Evolutionary conservation across 345 rosid species (phyloP), one percentile per base, ranked within the genome.

Genomic region (Citrus inodora): DNA sequence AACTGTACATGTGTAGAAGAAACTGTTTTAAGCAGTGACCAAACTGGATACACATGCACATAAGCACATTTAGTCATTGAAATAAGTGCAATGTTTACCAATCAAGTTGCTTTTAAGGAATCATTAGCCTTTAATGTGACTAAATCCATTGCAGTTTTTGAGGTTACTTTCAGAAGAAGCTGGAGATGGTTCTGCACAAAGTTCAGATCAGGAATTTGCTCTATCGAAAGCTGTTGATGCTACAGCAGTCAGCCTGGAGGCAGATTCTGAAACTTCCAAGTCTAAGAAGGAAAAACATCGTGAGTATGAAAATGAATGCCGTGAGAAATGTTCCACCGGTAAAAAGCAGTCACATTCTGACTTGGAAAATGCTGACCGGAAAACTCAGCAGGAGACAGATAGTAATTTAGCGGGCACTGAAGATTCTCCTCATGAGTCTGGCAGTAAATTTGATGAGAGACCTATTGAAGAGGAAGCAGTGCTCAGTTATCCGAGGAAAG

Each of bases 151-250:
- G 62, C 83, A 95, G 97, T 93, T 88, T 79, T 72, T 90, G 86
- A 92, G 98, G 86, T 82, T 95, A 75, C 89, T 95, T 9, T 75
- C 94, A n/a, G 97, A 93, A 86, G 96, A 91, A 73, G 75, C 85
- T 0, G 87, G 85, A 76, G 95, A 85, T 30, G 75, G 74, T 80
- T 81, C 92, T 83, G 70, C 78, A 2, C 86, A 89, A 78, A 83
- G 76, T 80, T 71, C 82, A 75, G 93, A 91, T 58, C 84, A 85
- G 67, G 94, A 92, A 81, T 56, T 81, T 76, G 97, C 98, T 22
- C 80, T 95, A 82, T 84, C 90, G 10, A 93, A 93, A 82, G 93
- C 96, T 81, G 86, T 91, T 80, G 99, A 94, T 70, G 84, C 76
- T 58, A 89, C 92, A 85, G 88, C 82, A 21, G 65, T 76, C 3